phyloP scores from a whole-genome alignment of 345 rosid genomes.

The Bretschneidera sinensis region DNA sequence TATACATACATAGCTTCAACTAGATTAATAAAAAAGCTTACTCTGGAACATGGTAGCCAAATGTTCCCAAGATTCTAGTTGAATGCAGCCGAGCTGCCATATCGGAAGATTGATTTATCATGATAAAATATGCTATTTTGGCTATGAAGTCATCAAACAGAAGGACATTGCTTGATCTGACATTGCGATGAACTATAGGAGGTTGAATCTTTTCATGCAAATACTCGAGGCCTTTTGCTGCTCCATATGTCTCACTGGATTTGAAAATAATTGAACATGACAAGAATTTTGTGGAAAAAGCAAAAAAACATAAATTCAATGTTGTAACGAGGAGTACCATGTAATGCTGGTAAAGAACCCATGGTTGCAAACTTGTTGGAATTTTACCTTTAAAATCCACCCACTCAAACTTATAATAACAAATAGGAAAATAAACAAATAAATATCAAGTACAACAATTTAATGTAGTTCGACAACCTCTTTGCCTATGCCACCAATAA shows the following conservation, averaged over 20 bases:
- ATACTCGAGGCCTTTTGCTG: slow-evolving; percentile 89
- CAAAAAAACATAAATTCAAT: not conserved
- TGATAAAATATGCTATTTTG: slow-evolving; percentile 90
- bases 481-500: too few species aligned
- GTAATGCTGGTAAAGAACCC: slow-evolving; percentile 93
- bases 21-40: slow-evolving; percentile 16
- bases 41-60: slow-evolving; percentile 99
- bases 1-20: too few species aligned
- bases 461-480: too few species aligned
- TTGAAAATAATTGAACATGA: not conserved
- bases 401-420: too few species aligned
- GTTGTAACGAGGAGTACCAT: slow-evolving; percentile 41
- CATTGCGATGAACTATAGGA: slow-evolving; percentile 83
- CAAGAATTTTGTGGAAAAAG: not conserved
- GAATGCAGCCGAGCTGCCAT: slow-evolving; percentile 91
- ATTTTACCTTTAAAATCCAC: too few species aligned
- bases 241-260: slow-evolving; percentile 81
- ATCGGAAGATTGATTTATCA: slow-evolving; percentile 83
- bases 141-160: slow-evolving; percentile 71
- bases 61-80: slow-evolving; percentile 94
- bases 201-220: slow-evolving; percentile 96
- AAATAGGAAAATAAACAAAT: too few species aligned
- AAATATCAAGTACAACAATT: too few species aligned
- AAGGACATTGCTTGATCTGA: slow-evolving; percentile 92
- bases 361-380: slow-evolving; percentile 64